A percentile compares a stretch with the other conserved stretches of the same genome.
Evolutionary conservation across 352 stramenopile genomes (phyloP).

Genomic region (Globisporangium polare): DNA sequence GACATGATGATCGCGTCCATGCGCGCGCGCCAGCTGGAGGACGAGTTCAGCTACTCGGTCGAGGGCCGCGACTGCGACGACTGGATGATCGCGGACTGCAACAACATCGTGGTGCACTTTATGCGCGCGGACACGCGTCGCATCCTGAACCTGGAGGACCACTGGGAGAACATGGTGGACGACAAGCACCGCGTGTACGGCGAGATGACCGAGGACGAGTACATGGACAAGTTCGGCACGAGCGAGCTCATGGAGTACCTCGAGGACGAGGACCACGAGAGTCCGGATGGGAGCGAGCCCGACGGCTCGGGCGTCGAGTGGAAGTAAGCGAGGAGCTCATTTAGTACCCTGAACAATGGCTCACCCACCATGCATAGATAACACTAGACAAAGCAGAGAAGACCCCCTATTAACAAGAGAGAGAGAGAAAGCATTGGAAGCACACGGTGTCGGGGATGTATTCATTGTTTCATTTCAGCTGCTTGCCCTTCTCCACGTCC

Average conservation of each 20-base stretch:
- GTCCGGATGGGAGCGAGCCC: constrained; percentile 24
- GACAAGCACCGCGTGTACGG: constrained; percentile 79
- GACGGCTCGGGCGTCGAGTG: constrained; percentile 47
- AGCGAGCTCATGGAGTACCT: constrained; percentile 84
- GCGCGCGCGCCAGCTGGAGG: constrained; percentile 54
- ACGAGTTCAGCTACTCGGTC: constrained; percentile 80
- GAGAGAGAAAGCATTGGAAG: neutral
- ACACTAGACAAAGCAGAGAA: neutral
- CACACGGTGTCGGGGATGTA: neutral
- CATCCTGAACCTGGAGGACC: constrained; percentile 72
- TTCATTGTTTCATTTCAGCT: neutral
- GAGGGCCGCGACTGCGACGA: constrained; percentile 89
- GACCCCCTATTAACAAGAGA: constrained; percentile 1
- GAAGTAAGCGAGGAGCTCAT: constrained; percentile 31
- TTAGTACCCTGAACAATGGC: neutral
- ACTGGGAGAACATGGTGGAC: constrained; percentile 84
- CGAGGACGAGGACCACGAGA: constrained; percentile 54
- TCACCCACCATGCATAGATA: neutral
- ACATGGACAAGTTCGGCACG: constrained; percentile 86
- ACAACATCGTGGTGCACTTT: constrained; percentile 88
- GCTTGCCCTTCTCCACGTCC: constrained; percentile 6
- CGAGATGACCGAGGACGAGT: constrained; percentile 80
- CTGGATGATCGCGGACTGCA: constrained; percentile 92
- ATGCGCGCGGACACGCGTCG: constrained; percentile 74
- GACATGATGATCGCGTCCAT: constrained; percentile 87